phyloP scores from a whole-genome alignment of 805 yeast genomes.

The Candida silvicultrix region DNA sequence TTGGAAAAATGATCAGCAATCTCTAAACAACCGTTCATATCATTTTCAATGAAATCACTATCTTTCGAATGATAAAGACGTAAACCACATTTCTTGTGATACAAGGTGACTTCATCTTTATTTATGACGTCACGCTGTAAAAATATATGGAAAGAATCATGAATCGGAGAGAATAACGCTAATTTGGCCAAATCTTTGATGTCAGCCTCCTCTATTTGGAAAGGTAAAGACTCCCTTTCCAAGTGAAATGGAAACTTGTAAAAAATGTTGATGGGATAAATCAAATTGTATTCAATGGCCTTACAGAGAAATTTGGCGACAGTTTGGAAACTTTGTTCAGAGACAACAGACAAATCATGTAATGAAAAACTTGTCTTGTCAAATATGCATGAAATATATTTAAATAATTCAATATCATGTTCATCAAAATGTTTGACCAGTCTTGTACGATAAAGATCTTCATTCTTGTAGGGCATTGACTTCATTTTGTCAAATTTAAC shows the following conservation, averaged over 20 bases:
- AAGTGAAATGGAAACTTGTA: conserved; percentile 43
- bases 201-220: conserved; percentile 21
- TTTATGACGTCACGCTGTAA: conserved; percentile 23
- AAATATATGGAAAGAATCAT: conserved; percentile 31
- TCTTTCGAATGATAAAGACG: conserved; percentile 21
- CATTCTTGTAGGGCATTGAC: conserved; percentile 6
- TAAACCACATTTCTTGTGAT: conserved; percentile 36
- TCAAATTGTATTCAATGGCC: conserved; percentile 26
- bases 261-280: conserved; percentile 34
- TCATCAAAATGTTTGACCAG: conserved; percentile 15
- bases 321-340: conserved; percentile 27
- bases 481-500: conserved; percentile 10
- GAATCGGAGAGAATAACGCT: conserved; percentile 33
- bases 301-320: conserved; percentile 27
- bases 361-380: conserved; percentile 28
- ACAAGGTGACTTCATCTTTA: conserved; percentile 22
- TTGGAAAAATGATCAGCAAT: conserved; percentile 15
- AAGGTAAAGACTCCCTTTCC: conserved; percentile 16
- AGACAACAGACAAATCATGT: conserved; percentile 30
- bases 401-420: conserved; percentile 23
- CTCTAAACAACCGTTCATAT: conserved; percentile 6
- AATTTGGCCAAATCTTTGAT: conserved; percentile 30
- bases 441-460: conserved; percentile 12
- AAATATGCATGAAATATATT: conserved; percentile 37
- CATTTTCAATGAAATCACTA: neutral